Base-by-base conservation (phyloP, 2,329 filamentous ascomycete species). In the Arthrobotrys sphaeroides region DNA sequence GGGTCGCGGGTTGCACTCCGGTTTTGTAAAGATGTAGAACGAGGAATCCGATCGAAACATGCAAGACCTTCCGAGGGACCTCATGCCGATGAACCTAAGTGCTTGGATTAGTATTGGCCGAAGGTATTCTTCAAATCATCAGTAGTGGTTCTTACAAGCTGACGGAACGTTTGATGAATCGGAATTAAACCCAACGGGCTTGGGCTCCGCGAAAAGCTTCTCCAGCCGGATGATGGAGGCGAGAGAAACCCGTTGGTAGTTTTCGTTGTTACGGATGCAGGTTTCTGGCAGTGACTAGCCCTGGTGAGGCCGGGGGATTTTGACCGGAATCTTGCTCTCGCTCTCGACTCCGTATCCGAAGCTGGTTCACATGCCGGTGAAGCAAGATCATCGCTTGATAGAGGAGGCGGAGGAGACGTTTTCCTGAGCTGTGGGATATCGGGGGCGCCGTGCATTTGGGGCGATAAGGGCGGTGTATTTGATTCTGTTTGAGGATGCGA, bases 21-120 rank as follows among this genome's bases (percentile, higher is more conserved):
- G 87, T 88, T 57, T 88, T 86, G 83, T 98, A 99, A 38, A 98
- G 87, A 84, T 90, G 91, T 49, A 97, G 87, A 18, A 94, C 93
- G 75, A 98, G 86, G 84, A 98, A 98, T 65, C 95, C 95, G 81
- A 99, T 99, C 53, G 94, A 97, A 69, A 98, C 92, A 82, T 99
- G 95, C 38, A 99, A 86, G 42, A 90, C 85, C 83, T 99, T 99
- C 80, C 95, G 90, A 7, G 95, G 95, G 62, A 99, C 94, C 84
- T 99, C 95, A 83, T 99, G 94, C 80, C 93, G 93, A 86, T 99
- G 95, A 77, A 80, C 78, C 79, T 87, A 82, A n/a, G 72, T 12
- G 22, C 16, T 40, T 47, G 1, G 9, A 65, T 33, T 16, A 51
- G 36, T 43, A 49, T 38, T 13, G 1, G 13, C 12, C 43, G 13